Evolutionary conservation across 2,329 filamentous ascomycete genomes (phyloP), one percentile per base, ranked within the genome.

Genomic region (Trichoderma aggressivum): DNA sequence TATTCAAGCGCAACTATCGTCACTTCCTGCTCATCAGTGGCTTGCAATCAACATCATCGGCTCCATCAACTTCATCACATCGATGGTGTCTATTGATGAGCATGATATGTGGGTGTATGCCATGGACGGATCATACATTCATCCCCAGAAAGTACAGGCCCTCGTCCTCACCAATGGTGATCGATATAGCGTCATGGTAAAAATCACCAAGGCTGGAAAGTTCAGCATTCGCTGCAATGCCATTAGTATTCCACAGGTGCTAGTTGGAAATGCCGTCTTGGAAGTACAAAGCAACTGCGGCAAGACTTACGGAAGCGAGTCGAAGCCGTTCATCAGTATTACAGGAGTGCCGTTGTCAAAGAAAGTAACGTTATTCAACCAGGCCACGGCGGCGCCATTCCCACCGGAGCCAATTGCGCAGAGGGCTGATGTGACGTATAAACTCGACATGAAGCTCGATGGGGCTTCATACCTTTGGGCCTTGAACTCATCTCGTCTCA

Each of bases 191-290:
- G 80, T 88, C 1, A 75, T 88, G 61, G 74, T 87, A 72, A 78
- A 83, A 71, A 79, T 88, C 5, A 78, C 84, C 55, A 81, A 83
- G 53, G 76, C 82, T 0, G 85, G 85, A 1, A 79, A 85, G 71
- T 90, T 87, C 76, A 84, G 84, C 7, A 84, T 90, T 36, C 87
- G 89, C 3, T 80, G 86, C 53, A 84, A 85, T 30, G 84, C 86
- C 18, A 79, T 80, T 16, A 81, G 80, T 34, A 77, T 82, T 3
- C 83, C 85, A 12, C 89, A 91, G 75, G 82, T 90, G 68, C 81
- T 91, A 34, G 82, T 83, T 16, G 88, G 85, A 1, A 82, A 84
- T 21, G 88, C 86, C 1, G 80, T 83, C 10, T 78, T 91, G 50
- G 80, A 81, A 3, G 78, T 83, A 18, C n/a, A 28, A 6, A 47